phyloP scores from a whole-genome alignment of 2,329 filamentous ascomycete species.

The Diaporthe aspalathi region DNA sequence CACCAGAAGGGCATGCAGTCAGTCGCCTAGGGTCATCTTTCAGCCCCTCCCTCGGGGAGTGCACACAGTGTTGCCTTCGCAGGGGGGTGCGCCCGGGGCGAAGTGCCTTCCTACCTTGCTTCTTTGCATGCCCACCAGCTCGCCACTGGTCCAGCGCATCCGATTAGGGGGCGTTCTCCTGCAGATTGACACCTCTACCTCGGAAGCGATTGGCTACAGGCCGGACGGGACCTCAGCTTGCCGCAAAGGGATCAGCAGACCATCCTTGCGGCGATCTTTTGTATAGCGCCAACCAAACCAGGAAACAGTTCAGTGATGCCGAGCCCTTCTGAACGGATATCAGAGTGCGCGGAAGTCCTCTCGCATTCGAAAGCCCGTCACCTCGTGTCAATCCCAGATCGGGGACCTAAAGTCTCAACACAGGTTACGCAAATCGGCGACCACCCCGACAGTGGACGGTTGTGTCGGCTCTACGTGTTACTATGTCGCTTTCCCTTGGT shows the following conservation, averaged over 20 bases:
- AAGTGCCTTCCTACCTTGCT: constrained; percentile 30
- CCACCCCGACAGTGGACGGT: constrained; percentile 10
- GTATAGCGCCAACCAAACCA: constrained; percentile 15
- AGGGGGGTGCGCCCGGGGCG: constrained; percentile 14
- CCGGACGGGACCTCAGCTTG: constrained; percentile 31
- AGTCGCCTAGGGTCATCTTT: constrained; percentile 10
- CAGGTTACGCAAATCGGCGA: constrained; percentile 32
- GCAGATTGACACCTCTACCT: constrained; percentile 29
- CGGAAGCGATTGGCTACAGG: constrained; percentile 23
- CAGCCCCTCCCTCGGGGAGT: constrained; percentile 6
- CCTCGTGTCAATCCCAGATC: constrained; percentile 19
- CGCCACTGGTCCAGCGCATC: constrained; percentile 24
- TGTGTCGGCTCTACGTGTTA: constrained; percentile 20
- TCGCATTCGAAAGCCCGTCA: neutral
- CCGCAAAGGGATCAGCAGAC: constrained; percentile 31
- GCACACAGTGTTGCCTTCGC: constrained; percentile 1
- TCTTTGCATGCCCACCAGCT: constrained; percentile 18
- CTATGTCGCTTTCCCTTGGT: constrained; percentile 10
- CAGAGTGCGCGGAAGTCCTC: neutral
- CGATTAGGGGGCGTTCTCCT: constrained; percentile 14
- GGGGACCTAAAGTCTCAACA: constrained; percentile 14
- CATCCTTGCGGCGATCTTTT: constrained; percentile 27
- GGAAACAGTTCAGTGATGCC: constrained; percentile 15
- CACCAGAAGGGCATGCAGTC: constrained; percentile 2
- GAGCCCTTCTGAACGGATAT: neutral